Percentiles rank a stretch among this genome's conserved stretches.
Evolutionary conservation across 805 yeast genomes (phyloP).

Genomic region (Zygotorulaspora chibaensis): DNA sequence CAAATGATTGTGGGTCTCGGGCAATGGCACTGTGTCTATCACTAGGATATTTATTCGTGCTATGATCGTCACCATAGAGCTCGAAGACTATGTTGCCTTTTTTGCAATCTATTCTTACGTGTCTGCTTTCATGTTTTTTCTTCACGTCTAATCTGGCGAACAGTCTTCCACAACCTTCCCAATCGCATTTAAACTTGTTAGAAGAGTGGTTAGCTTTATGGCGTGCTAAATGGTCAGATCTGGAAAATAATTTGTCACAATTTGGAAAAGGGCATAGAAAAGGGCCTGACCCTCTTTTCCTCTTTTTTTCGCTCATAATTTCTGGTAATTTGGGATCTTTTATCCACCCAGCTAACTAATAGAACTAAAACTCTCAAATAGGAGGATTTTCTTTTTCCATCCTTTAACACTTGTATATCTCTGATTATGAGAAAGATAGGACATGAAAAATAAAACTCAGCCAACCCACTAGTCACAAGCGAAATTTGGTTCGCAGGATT

Average conservation of each 20-base stretch:
- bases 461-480: too few species aligned
- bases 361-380: too few species aligned
- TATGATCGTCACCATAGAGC: background rate
- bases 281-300: constrained; percentile 10
- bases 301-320: constrained; percentile 4
- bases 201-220: constrained; percentile 9
- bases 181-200: constrained; percentile 7
- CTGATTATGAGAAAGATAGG: too few species aligned
- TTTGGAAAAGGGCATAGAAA: constrained; percentile 6
- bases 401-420: too few species aligned
- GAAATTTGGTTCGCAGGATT: too few species aligned
- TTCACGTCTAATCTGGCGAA: constrained; percentile 10
- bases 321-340: background rate
- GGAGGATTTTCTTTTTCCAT: too few species aligned
- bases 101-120: background rate
- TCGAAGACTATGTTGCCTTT: background rate
- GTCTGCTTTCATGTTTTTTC: constrained; percentile 8
- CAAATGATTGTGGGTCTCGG: background rate
- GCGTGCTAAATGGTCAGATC: constrained; percentile 10
- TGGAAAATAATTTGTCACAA: constrained; percentile 7
- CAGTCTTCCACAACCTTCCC: constrained; percentile 7
- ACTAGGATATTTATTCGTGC: background rate
- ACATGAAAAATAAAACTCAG: too few species aligned
- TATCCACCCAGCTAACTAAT: background rate
- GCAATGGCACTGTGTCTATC: background rate